Evolutionary conservation across 257 asterid species (phyloP), one percentile per base, ranked within the genome.

Genomic region (Verbena officinalis): DNA sequence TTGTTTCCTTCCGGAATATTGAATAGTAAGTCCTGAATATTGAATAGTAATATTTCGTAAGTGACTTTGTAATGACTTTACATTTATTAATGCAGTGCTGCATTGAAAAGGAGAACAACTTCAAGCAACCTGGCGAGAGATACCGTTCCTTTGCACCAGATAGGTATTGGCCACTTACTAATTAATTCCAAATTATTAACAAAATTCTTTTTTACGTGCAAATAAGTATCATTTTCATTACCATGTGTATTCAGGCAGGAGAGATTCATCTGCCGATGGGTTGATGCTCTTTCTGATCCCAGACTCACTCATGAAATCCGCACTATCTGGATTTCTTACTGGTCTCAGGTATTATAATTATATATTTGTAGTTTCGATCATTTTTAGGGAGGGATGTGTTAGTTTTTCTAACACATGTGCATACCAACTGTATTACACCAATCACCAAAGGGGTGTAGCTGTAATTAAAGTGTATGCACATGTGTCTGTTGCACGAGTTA

Each of bases 291-390:
- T 51, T 82, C 85, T 16, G 89, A 82, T 52, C 92, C 85, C 36
- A 75, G 92, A 4, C 82, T 85, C 77, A 85, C 89, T 63, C 83
- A 82, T 63, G 92, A 85, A 73, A 85, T 85, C 49, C 85, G 92
- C 55, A 59, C 83, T 27, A 85, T 85, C 64, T 85, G 92, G 92
- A 45, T 85, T 44, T 75, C 92, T 11, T 82, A 82, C 85, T 82
- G 84, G 87, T 48, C 81, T 63, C 87, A 85, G 92, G 92, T 85
- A 49, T 36, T 58, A 44, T 51, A 54, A 5, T 14, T 0, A 2
- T 40, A 6, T 19, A 49, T n/a, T 31, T n/a, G 7, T 10, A 13
- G 9, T 13, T 30, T 30, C n/a, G n/a, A n/a, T n/a, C n/a, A n/a
- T n/a, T n/a, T n/a, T n/a, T n/a, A n/a, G n/a, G n/a, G n/a, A n/a